phyloP scores from a whole-genome alignment of 1,139 yeast species.

The Taiozyma onychis region DNA sequence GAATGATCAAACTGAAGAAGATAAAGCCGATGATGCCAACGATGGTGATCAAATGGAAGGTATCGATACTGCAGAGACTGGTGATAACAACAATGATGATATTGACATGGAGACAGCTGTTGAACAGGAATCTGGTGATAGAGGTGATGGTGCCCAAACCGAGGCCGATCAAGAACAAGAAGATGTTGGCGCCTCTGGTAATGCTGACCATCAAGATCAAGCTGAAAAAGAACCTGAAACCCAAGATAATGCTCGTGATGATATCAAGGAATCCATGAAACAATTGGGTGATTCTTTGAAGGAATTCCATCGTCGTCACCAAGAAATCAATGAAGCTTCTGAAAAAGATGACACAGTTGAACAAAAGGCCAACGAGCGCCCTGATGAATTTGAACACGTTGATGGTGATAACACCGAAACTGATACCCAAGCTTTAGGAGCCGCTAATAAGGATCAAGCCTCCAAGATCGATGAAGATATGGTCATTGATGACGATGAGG shows the following conservation, averaged over 20 bases:
- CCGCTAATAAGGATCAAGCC: constrained; percentile 76
- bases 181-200: constrained; percentile 65
- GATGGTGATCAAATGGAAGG: constrained; percentile 28
- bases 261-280: constrained; percentile 75
- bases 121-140: constrained; percentile 64
- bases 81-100: constrained; percentile 47
- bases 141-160: constrained; percentile 75
- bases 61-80: constrained; percentile 39
- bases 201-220: constrained; percentile 49
- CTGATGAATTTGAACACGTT: constrained; percentile 89
- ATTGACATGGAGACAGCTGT: constrained; percentile 62
- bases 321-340: constrained; percentile 71
- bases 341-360: constrained; percentile 39
- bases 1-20: constrained; percentile 22
- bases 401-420: constrained; percentile 73
- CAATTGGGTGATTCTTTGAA: constrained; percentile 87
- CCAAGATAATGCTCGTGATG: constrained; percentile 62
- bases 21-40: constrained; percentile 25
- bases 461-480: constrained; percentile 75
- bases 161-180: constrained; percentile 62
- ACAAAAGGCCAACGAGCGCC: constrained; percentile 56
- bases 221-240: constrained; percentile 28
- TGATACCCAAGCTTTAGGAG: constrained; percentile 90
- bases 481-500: constrained; percentile 74
- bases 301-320: constrained; percentile 87